Conservation (phyloP, 2,329 filamentous ascomycete species). For the Neophaeococcomyces mojaviensis region DNA sequence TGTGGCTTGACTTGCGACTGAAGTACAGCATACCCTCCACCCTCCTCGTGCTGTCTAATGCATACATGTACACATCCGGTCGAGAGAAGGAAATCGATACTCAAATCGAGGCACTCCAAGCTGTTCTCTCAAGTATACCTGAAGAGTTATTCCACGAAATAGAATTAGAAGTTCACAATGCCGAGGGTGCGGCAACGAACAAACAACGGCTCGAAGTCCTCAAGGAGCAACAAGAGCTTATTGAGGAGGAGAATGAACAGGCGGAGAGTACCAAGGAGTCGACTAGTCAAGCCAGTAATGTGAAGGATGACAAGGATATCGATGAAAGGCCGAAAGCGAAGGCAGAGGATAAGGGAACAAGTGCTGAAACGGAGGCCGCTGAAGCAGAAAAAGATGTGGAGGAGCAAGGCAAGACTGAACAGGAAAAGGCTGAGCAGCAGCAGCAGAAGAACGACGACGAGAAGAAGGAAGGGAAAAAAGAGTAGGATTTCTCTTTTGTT, state of each 20-base stretch:
- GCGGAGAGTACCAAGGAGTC: constrained; percentile 57
- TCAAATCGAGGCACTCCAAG: constrained; percentile 87
- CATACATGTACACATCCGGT: constrained; percentile 89
- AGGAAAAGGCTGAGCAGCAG: constrained; percentile 22
- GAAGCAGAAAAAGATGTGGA: constrained; percentile 38
- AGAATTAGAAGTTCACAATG: constrained; percentile 93
- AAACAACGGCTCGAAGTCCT: constrained; percentile 97
- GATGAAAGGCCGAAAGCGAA: constrained; percentile 72
- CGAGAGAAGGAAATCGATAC: constrained; percentile 75
- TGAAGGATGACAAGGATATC: constrained; percentile 79
- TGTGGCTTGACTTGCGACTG: constrained; percentile 89
- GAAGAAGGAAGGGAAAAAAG: constrained; percentile 15
- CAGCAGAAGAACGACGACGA: constrained; percentile 21
- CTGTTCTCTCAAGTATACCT: constrained; percentile 87
- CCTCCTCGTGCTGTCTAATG: constrained; percentile 88
- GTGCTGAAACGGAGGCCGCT: constrained; percentile 46
- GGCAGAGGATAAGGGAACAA: constrained; percentile 43
- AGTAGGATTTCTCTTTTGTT: neutral
- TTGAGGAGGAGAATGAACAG: constrained; percentile 93
- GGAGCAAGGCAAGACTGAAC: constrained; percentile 32
- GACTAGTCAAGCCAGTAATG: constrained; percentile 42
- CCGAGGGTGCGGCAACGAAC: constrained; percentile 95
- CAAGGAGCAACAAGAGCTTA: constrained; percentile 96
- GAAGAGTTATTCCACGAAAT: constrained; percentile 99
- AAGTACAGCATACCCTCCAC: constrained; percentile 95